Conservation (phyloP, 1,284 basidiomycete genomes). For the Paramarasmius palmivorus region DNA sequence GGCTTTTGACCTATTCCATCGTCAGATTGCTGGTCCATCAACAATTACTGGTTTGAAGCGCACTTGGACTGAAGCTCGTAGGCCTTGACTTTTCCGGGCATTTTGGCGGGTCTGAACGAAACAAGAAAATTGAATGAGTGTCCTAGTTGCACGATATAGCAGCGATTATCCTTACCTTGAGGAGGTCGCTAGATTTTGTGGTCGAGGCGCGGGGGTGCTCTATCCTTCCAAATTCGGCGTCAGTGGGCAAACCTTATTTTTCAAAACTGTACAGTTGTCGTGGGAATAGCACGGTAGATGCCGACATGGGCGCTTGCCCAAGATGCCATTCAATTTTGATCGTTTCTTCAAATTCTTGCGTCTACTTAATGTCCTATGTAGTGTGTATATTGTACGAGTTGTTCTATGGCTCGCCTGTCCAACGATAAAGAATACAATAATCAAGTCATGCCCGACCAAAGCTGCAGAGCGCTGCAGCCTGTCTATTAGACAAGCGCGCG, state of each 20-base stretch:
- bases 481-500: too few relatives aligned
- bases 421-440: too few relatives aligned
- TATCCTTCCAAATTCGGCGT: neutral
- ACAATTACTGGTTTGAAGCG: slow-evolving; percentile 28
- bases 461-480: neutral
- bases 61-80: slow-evolving; percentile 99
- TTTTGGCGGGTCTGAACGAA: slow-evolving; percentile 42
- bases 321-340: too few relatives aligned
- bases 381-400: too few relatives aligned
- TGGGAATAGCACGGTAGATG: slow-evolving; percentile 3
- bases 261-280: slow-evolving; percentile 5
- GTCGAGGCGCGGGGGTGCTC: neutral
- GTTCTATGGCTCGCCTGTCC: too few relatives aligned
- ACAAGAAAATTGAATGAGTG: neutral
- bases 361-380: neutral
- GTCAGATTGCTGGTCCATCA: slow-evolving; percentile 12
- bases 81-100: slow-evolving; percentile 92
- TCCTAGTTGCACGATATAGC: neutral
- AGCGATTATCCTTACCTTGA: slow-evolving; percentile 26
- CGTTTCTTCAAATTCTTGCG: neutral
- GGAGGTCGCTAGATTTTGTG: slow-evolving; percentile 14
- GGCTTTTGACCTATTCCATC: slow-evolving; percentile 83
- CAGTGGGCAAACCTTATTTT: slow-evolving; percentile 8
- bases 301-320: too few relatives aligned
- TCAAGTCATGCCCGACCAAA: neutral